Evolutionary conservation across 106 monocot genomes (phyloP), one percentile per base, ranked within the genome.

Genomic region (Amphibolis antarctica): DNA sequence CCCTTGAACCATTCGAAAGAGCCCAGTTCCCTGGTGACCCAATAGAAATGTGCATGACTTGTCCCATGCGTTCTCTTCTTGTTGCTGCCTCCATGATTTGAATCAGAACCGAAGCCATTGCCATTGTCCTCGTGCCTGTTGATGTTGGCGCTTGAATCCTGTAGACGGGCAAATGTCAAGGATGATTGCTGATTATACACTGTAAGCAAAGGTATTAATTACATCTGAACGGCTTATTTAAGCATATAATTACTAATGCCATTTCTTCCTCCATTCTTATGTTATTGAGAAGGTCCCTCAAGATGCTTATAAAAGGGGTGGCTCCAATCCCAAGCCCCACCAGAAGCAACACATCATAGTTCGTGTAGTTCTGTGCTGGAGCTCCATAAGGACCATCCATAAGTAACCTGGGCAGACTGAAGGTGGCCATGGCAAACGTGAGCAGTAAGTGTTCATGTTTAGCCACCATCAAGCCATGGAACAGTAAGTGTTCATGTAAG

Each of bases 1-100:
- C 86, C 92, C 75, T 86, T 92, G 75, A 92, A 92, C 92, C 92
- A 92, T 58, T 87, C 87, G 64, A 92, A 92, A 3, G 92, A 92
- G 22, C 81, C 82, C 11, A 81, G 50, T 54, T 92, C 92, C 21
- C 92, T 76, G 0, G 87, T 92, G 5, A 92, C 87, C 92, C 92
- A 92, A 58, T 87, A 87, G 76, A 92, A 92, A 58, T 92, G 77
- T 15, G 92, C 92, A 55, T 65, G 72, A 26, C 28, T 84, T 14
- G 92, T 87, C 70, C 73, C 84, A 51, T 81, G 70, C 27, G 72
- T 25, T 42, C 80, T 77, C 66, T 80, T 86, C 69, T 71, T 83
- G 68, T 23, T 79, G 68, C 59, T 71, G 49, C 74, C 71, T n/a
- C n/a, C n/a, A n/a, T n/a, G n/a, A 21, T 42, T 63, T 20, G 72